These are phyloP conservation scores for Brachypodium distachyon DNA, from an alignment of 202 grass and related monocot genomes.

Conservation along the genomic window DNA sequence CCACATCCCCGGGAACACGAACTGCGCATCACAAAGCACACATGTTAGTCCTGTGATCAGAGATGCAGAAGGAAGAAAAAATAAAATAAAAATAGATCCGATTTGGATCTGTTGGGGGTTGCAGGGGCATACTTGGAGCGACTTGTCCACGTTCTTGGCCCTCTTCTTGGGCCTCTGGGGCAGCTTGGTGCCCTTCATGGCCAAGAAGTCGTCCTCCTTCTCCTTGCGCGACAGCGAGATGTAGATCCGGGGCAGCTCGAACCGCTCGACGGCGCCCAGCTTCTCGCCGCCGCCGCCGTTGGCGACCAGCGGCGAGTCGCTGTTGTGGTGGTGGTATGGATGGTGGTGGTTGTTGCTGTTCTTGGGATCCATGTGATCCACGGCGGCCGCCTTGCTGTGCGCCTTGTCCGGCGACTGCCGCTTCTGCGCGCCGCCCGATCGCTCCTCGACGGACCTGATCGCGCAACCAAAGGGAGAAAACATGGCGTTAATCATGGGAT, in stretches of 20 bases:
- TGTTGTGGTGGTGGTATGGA: conserved; percentile 11
- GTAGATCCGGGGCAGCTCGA: conserved; percentile 85
- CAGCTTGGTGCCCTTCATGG: conserved; percentile 92
- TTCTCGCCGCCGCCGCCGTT: conserved; percentile 45
- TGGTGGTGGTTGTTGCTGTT: conserved; percentile 2
- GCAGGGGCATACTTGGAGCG: conserved; percentile 48
- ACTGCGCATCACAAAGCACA: conserved; percentile 19
- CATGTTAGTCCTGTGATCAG: conserved; percentile 13
- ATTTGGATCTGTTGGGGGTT: background rate
- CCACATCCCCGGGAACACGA: conserved; percentile 90
- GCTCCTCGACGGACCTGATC: conserved; percentile 62
- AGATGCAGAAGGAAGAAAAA: background rate
- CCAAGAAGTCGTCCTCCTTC: conserved; percentile 85
- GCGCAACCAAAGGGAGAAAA: background rate
- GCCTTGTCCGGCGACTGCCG: conserved; percentile 37
- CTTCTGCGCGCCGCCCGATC: conserved; percentile 42
- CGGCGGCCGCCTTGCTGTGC: conserved; percentile 4
- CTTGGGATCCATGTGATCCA: conserved; percentile 42
- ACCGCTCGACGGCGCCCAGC: conserved; percentile 25
- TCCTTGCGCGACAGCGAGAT: conserved; percentile 83
- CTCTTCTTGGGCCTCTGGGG: conserved; percentile 90
- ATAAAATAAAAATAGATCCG: background rate
- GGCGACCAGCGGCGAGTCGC: conserved; percentile 20
- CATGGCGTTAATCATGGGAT: conserved; percentile 12
- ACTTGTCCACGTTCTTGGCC: conserved; percentile 80